Conservation (phyloP, 2,329 filamentous ascomycete genomes). For the Fusarium sp. region DNA sequence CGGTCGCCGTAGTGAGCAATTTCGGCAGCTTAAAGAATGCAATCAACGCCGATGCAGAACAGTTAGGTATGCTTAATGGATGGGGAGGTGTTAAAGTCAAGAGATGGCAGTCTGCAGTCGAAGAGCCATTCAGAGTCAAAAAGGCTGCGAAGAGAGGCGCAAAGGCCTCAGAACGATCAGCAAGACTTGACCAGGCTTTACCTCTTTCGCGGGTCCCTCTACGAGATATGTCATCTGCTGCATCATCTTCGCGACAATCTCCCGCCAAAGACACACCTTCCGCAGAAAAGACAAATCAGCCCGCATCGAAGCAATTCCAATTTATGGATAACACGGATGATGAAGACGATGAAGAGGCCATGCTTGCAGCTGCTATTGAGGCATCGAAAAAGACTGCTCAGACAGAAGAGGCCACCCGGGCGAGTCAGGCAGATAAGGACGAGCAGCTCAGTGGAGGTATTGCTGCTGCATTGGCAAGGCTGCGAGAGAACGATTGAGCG, state of each 20-base stretch:
- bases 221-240: conserved; percentile 52
- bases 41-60: conserved; percentile 87
- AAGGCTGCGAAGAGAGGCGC: conserved; percentile 69
- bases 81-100: conserved; percentile 97
- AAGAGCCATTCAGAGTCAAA: conserved; percentile 84
- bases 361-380: conserved; percentile 61
- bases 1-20: conserved; percentile 87
- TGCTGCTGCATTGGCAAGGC: conserved; percentile 69
- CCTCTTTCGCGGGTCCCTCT: conserved; percentile 55
- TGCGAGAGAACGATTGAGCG: conserved; percentile 58
- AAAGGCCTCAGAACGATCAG: conserved; percentile 43
- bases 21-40: conserved; percentile 91
- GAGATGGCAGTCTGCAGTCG: conserved; percentile 82
- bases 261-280: conserved; percentile 25
- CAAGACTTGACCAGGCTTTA: conserved; percentile 54
- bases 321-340: conserved; percentile 58
- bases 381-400: conserved; percentile 57
- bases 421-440: conserved; percentile 33
- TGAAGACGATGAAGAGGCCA: conserved; percentile 62
- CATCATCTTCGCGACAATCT: conserved; percentile 37
- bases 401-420: conserved; percentile 42
- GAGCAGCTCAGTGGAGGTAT: conserved; percentile 67
- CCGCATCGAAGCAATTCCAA: conserved; percentile 51
- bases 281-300: conserved; percentile 11
- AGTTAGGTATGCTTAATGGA: conserved; percentile 84